A percentile compares a stretch with the other conserved stretches of the same genome.
Conservation (phyloP, 1,284 basidiomycete genomes). For the Trichosporon inkin region DNA sequence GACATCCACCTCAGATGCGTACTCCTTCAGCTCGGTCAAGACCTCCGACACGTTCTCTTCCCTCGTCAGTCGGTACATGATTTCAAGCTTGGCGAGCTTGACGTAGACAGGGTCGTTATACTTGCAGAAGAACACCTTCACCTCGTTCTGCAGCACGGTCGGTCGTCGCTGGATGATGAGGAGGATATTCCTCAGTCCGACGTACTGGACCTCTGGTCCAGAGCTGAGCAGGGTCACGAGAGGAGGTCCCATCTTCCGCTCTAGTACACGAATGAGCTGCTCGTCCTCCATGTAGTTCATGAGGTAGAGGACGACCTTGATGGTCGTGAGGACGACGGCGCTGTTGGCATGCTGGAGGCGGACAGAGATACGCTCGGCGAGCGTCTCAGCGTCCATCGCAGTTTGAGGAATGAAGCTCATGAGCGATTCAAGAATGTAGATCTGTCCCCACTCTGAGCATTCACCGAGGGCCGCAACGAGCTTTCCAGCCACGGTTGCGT, state of each 20-base stretch:
- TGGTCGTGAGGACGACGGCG: conserved; percentile 86
- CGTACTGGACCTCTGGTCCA: conserved; percentile 80
- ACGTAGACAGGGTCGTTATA: conserved; percentile 99
- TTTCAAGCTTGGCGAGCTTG: conserved; percentile 96
- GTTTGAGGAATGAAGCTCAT: conserved; percentile 87
- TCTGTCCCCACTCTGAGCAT: conserved; percentile 99
- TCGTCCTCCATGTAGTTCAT: conserved; percentile 99
- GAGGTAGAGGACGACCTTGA: conserved; percentile 91
- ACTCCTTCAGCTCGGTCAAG: conserved; percentile 94
- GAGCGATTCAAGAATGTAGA: conserved; percentile 93
- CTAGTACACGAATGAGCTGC: conserved; percentile 77
- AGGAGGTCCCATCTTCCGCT: conserved; percentile 95
- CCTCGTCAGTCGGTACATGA: conserved; percentile 90
- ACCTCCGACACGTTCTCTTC: conserved; percentile 92
- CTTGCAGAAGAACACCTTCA: conserved; percentile 99
- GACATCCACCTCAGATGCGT: conserved; percentile 95
- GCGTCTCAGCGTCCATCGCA: conserved; percentile 81
- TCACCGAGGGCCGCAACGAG: conserved; percentile 93
- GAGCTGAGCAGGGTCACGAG: conserved; percentile 59
- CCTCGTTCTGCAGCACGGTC: conserved; percentile 85
- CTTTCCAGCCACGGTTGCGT: conserved; percentile 56
- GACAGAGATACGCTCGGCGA: conserved; percentile 88
- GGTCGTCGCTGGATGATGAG: conserved; percentile 88
- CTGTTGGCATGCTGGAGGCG: conserved; percentile 94
- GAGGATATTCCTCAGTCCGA: conserved; percentile 93